These are phyloP conservation scores for Chloris gayana DNA, from an alignment of 176 grass and related monocot species.

Conservation along the genomic window DNA sequence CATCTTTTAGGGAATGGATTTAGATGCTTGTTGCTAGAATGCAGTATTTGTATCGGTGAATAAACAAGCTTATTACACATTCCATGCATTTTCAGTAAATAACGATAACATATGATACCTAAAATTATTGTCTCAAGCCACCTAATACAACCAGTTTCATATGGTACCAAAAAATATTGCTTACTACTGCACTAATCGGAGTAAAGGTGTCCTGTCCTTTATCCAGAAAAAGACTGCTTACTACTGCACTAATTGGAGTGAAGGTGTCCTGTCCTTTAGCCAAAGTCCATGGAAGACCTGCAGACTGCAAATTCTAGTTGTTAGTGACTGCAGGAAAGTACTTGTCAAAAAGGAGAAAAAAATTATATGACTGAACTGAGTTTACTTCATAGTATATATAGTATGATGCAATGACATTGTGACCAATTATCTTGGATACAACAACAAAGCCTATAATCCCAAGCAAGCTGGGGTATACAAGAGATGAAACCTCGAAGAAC, in stretches of 20 bases:
- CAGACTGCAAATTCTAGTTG: conserved; percentile 50
- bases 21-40: not conserved
- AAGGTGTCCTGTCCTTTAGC: conserved; percentile 98
- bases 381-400: conserved; percentile 4
- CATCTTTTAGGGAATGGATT: not conserved
- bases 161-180: not conserved
- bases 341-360: not conserved
- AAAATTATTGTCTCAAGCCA: not conserved
- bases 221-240: conserved; percentile 63
- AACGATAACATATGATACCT: not conserved
- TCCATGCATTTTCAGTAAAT: not conserved
- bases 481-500: too few relatives aligned
- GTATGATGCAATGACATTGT: not conserved
- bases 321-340: conserved; percentile 26
- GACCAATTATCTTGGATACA: conserved; percentile 1
- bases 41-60: not conserved
- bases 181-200: conserved; percentile 95
- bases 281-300: conserved; percentile 95
- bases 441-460: too few relatives aligned
- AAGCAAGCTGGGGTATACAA: too few relatives aligned
- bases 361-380: not conserved
- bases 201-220: conserved; percentile 98
- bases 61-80: not conserved
- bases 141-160: not conserved
- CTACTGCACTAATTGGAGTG: conserved; percentile 90